phyloP scores from a whole-genome alignment of 2,329 filamentous ascomycete genomes.

The Verticillium isaacii region DNA sequence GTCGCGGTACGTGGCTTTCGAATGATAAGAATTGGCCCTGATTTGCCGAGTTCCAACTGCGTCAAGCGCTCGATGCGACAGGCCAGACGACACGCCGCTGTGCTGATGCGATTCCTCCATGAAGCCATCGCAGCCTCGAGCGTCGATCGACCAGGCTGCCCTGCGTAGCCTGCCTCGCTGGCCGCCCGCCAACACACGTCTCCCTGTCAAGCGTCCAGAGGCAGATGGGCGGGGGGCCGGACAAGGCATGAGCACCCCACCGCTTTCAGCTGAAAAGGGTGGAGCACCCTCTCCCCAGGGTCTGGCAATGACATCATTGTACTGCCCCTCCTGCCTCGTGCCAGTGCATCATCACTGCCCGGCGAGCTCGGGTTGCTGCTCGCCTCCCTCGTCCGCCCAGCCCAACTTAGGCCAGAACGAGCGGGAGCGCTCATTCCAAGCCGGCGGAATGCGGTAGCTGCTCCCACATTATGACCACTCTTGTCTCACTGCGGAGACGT shows the following conservation, averaged over 20 bases:
- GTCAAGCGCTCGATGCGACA: not conserved
- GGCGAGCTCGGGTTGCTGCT: not conserved
- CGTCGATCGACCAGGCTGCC: not conserved
- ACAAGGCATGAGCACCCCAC: not conserved
- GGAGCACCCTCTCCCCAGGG: not conserved
- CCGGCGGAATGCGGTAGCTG: not conserved
- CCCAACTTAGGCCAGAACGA: not conserved
- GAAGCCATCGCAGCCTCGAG: not conserved
- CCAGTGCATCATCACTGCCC: constrained; percentile 10
- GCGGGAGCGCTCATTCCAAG: not conserved
- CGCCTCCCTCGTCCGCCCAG: not conserved
- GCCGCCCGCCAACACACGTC: not conserved
- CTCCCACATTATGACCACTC: not conserved
- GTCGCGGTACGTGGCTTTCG: not conserved
- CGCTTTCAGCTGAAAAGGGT: not conserved
- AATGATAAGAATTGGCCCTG: not conserved
- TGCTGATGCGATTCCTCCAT: not conserved
- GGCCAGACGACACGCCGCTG: no score
- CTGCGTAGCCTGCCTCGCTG: not conserved
- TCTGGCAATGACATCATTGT: constrained; percentile 12
- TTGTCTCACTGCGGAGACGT: not conserved
- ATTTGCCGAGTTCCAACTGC: not conserved
- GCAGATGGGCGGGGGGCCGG: not conserved
- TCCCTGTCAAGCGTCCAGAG: not conserved
- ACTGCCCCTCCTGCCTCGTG: constrained; percentile 7